Evolutionary conservation across 2,329 filamentous ascomycete genomes (phyloP).

Genomic region (Pseudocercospora vitis): DNA sequence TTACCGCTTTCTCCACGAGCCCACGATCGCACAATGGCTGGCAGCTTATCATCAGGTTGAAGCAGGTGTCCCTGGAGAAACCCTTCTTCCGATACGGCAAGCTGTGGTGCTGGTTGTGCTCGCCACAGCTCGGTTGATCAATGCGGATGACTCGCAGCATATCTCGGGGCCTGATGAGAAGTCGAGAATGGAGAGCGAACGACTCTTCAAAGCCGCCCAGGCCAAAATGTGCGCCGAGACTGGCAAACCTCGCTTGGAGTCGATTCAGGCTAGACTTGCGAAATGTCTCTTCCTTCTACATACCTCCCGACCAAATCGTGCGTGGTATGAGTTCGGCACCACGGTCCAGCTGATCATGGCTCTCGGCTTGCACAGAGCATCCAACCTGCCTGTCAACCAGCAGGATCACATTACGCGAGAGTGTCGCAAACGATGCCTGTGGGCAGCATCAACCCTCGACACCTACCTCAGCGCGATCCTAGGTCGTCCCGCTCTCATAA

Average conservation of each 20-base stretch:
- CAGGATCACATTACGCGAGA: constrained; percentile 32
- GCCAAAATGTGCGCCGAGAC: constrained; percentile 27
- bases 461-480: constrained; percentile 43
- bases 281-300: constrained; percentile 43
- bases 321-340: constrained; percentile 43
- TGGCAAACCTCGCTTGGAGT: constrained; percentile 33
- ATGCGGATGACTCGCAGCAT: constrained; percentile 26
- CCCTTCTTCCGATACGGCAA: constrained; percentile 45
- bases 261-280: constrained; percentile 45
- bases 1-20: constrained; percentile 48
- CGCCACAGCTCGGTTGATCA: constrained; percentile 46
- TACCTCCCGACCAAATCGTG: constrained; percentile 40
- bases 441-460: constrained; percentile 43
- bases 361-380: constrained; percentile 39
- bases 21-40: constrained; percentile 46
- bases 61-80: constrained; percentile 35
- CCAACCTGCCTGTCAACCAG: constrained; percentile 20
- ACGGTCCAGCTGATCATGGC: constrained; percentile 41
- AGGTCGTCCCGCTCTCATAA: constrained; percentile 40
- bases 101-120: constrained; percentile 56
- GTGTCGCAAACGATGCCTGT: constrained; percentile 41
- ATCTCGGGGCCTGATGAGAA: constrained; percentile 23
- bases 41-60: constrained; percentile 48
- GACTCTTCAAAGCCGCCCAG: constrained; percentile 30
- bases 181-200: constrained; percentile 32